Conservation (phyloP, 176 grass and related monocot genomes). For the Rhynchospora pubera region DNA sequence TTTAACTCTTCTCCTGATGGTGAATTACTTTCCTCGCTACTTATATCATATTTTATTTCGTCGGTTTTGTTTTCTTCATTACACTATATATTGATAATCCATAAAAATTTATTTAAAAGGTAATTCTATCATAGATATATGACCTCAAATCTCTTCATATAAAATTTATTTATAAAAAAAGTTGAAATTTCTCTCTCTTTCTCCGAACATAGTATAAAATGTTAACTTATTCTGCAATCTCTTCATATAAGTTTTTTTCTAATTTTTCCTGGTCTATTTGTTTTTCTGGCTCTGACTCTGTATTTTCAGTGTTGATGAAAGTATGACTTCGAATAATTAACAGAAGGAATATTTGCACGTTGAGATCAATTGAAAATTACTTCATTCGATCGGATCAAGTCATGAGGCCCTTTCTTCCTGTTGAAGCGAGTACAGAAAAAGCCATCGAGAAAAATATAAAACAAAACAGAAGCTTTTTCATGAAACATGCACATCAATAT, state of each 20-base stretch:
- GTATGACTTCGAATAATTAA: background rate
- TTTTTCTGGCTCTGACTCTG: background rate
- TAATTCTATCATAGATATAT: too few species aligned
- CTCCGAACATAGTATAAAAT: too few species aligned
- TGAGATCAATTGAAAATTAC: background rate
- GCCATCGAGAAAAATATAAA: background rate
- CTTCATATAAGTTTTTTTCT: background rate
- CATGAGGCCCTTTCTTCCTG: background rate
- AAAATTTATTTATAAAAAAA: too few species aligned
- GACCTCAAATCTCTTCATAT: too few species aligned
- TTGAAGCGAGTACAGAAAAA: constrained; percentile 1
- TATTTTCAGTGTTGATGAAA: background rate
- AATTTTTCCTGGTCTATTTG: background rate
- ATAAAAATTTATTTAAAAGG: too few species aligned
- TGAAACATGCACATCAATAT: background rate
- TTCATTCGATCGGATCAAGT: background rate
- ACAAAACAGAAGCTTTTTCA: background rate
- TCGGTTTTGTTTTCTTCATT: too few species aligned
- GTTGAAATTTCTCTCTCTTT: too few species aligned
- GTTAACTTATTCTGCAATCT: too few species aligned
- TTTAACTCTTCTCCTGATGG: too few species aligned
- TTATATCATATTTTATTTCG: too few species aligned
- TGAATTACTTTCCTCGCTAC: too few species aligned
- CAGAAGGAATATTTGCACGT: background rate
- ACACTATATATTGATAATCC: too few species aligned